A percentile compares a stretch with the other conserved stretches of the same genome.
Evolutionary conservation across 352 stramenopile genomes (phyloP).

Genomic region (Phytopythium litorale): DNA sequence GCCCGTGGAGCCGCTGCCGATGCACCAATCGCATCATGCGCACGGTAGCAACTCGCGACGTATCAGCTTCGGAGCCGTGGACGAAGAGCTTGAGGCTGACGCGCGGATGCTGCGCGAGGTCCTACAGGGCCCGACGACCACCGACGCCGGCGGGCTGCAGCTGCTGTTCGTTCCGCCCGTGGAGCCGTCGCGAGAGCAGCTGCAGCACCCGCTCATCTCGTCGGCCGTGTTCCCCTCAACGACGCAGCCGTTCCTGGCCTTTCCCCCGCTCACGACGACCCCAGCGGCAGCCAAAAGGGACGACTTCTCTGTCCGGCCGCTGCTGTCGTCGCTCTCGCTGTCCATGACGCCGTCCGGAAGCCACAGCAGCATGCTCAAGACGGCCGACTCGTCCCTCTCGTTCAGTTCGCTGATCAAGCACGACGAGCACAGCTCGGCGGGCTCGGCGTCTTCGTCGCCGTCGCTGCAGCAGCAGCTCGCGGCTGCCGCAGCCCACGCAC

Average conservation of each 20-base stretch:
- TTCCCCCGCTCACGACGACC: constrained; percentile 5
- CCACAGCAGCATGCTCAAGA: neutral
- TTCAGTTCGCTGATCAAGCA: neutral
- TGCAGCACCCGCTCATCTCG: constrained; percentile 4
- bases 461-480: constrained; percentile 11
- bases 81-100: constrained; percentile 35
- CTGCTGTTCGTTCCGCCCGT: constrained; percentile 31
- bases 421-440: neutral
- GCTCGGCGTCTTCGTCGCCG: constrained; percentile 3
- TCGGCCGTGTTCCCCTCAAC: constrained; percentile 5
- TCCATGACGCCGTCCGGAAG: neutral
- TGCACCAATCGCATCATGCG: constrained; percentile 22
- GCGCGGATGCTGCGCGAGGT: constrained; percentile 39
- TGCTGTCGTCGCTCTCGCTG: constrained; percentile 7
- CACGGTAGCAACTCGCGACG: neutral
- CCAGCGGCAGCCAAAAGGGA: neutral
- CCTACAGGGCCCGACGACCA: constrained; percentile 14
- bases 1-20: constrained; percentile 19
- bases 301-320: constrained; percentile 10
- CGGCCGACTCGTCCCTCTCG: neutral
- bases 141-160: constrained; percentile 14
- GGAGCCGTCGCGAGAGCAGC: constrained; percentile 8
- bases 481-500: neutral
- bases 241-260: constrained; percentile 13
- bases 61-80: constrained; percentile 8